These are phyloP conservation scores for Hortaea werneckii DNA, from an alignment of 2,329 filamentous ascomycete genomes.

Conservation along the genomic window DNA sequence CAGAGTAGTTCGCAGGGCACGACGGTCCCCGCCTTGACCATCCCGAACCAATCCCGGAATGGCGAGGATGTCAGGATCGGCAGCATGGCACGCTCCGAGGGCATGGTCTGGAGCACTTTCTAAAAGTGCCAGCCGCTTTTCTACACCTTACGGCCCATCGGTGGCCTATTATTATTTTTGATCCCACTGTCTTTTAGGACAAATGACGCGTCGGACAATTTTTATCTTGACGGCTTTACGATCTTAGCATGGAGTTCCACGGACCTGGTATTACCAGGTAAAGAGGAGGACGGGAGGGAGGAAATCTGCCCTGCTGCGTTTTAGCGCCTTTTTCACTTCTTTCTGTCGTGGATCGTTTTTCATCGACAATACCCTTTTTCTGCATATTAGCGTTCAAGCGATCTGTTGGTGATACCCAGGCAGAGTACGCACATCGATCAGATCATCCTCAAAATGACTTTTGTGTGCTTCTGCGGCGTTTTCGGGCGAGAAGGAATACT, in stretches of 20 bases:
- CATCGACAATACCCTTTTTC: background rate
- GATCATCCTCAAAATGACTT: no score
- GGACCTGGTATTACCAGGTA: background rate
- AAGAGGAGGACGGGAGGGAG: background rate
- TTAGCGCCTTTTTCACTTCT: slow-evolving; percentile 13
- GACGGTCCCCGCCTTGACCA: slow-evolving; percentile 17
- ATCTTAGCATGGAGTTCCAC: background rate
- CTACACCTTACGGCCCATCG: background rate
- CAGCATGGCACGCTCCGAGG: slow-evolving; percentile 24
- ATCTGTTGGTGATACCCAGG: slow-evolving; percentile 14
- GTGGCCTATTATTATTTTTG: background rate
- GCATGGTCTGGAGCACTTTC: slow-evolving; percentile 27
- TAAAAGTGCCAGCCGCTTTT: slow-evolving; percentile 5
- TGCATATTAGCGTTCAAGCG: slow-evolving; percentile 6
- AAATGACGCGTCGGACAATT: no score
- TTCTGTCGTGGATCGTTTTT: background rate
- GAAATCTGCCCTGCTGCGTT: slow-evolving; percentile 12
- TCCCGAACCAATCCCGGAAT: slow-evolving; percentile 11
- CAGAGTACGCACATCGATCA: slow-evolving; percentile 12
- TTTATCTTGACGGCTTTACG: background rate
- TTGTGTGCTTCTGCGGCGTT: background rate
- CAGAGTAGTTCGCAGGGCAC: slow-evolving; percentile 16
- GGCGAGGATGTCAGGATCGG: slow-evolving; percentile 17
- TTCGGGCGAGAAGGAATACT: no score
- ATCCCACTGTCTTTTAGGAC: background rate